These are phyloP conservation scores for Schoenoplectus tabernaemontani DNA, from an alignment of 202 grass and related monocot species.

Conservation along the genomic window DNA sequence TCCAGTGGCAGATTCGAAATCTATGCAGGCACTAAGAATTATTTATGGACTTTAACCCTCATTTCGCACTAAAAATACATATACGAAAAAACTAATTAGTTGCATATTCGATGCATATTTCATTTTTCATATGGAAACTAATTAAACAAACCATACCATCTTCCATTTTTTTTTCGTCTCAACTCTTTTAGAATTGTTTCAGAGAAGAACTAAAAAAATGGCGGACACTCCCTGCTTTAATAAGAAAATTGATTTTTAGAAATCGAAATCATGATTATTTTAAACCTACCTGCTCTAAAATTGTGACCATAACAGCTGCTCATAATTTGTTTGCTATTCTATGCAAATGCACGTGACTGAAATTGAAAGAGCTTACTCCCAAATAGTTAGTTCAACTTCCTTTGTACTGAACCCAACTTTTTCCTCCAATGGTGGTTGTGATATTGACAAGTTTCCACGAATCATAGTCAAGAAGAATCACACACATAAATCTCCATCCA, in stretches of 20 bases:
- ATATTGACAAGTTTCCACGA: background rate
- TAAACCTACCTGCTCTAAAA: background rate
- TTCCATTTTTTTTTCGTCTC: no score
- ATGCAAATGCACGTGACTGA: background rate
- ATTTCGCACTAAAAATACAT: no score
- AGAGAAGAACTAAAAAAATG: no score
- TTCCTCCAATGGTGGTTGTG: background rate
- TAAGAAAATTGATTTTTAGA: no score
- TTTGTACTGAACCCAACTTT: background rate
- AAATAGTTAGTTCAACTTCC: constrained; percentile 6
- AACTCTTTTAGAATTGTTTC: no score
- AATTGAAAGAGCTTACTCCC: background rate
- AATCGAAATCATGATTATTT: background rate
- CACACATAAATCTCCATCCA: background rate
- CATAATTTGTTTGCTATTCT: background rate
- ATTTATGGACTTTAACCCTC: no score
- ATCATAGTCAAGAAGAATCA: background rate
- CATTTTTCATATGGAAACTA: background rate
- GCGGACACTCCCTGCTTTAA: no score
- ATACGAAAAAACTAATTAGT: no score
- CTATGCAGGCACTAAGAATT: no score
- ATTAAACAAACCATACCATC: no score
- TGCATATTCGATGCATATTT: background rate
- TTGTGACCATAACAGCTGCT: background rate
- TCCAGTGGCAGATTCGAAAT: no score